Evolutionary conservation across 2,329 filamentous ascomycete species (phyloP).

Genomic region (Hypoxylon sp.): DNA sequence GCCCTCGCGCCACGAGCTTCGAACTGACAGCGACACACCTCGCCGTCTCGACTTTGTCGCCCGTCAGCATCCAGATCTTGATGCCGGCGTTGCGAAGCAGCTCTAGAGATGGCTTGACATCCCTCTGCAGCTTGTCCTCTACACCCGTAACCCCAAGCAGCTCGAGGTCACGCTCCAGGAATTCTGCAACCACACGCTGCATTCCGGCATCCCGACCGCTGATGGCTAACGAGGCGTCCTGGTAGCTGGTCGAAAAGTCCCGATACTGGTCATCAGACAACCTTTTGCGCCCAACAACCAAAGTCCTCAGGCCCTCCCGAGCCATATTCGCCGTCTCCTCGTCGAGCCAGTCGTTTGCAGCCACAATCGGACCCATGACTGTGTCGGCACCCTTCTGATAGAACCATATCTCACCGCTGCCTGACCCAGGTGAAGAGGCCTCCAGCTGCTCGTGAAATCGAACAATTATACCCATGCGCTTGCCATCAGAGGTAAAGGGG

Average conservation of each 20-base stretch:
- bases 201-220: conserved; percentile 82
- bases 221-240: conserved; percentile 81
- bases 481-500: conserved; percentile 96
- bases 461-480: conserved; percentile 97
- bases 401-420: conserved; percentile 89
- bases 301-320: conserved; percentile 88
- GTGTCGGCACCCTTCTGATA: conserved; percentile 98
- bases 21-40: conserved; percentile 95
- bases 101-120: conserved; percentile 95
- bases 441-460: conserved; percentile 74
- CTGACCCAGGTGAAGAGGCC: conserved; percentile 56
- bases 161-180: conserved; percentile 88
- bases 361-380: conserved; percentile 96
- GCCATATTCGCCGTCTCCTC: conserved; percentile 99
- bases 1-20: conserved; percentile 90
- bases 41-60: conserved; percentile 97
- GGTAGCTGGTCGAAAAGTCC: conserved; percentile 78
- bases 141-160: conserved; percentile 97
- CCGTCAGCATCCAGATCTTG: conserved; percentile 99
- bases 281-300: conserved; percentile 93
- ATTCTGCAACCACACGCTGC: conserved; percentile 78
- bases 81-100: conserved; percentile 95
- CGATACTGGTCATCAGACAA: conserved; percentile 80
- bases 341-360: conserved; percentile 96
- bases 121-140: conserved; percentile 93